Evolutionary conservation across 805 yeast genomes (phyloP).

Genomic region (Candida xiaguanensis): DNA sequence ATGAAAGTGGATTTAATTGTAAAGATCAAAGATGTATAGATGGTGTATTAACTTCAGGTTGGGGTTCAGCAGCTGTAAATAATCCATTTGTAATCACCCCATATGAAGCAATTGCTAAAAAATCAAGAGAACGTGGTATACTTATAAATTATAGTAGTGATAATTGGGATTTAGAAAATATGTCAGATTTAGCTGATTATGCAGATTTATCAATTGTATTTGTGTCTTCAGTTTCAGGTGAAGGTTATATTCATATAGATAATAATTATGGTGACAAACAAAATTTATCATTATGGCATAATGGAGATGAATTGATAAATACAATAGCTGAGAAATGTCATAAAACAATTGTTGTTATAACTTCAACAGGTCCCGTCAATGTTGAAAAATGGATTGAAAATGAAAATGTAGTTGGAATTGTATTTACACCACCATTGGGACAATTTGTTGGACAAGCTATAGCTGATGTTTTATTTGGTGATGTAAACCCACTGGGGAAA

Average conservation of each 20-base stretch:
- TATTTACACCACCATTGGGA: conserved; percentile 58
- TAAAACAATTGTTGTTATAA: conserved; percentile 57
- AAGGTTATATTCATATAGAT: conserved; percentile 55
- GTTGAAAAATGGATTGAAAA: conserved; percentile 56
- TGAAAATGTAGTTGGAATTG: conserved; percentile 55
- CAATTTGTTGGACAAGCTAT: conserved; percentile 53
- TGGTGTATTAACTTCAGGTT: conserved; percentile 56
- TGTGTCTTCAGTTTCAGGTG: conserved; percentile 55
- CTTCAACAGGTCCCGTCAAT: conserved; percentile 58
- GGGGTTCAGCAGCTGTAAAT: conserved; percentile 63
- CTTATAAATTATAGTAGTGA: conserved; percentile 43
- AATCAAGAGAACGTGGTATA: conserved; percentile 45
- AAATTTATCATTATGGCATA: conserved; percentile 52
- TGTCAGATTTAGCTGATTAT: conserved; percentile 42
- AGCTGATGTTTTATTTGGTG: conserved; percentile 58
- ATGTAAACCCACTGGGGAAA: conserved; percentile 58
- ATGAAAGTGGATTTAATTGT: conserved; percentile 50
- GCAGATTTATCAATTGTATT: conserved; percentile 55
- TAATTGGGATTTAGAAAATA: conserved; percentile 43
- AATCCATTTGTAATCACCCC: conserved; percentile 59
- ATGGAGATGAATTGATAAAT: conserved; percentile 51
- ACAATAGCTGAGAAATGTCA: conserved; percentile 46
- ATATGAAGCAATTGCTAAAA: conserved; percentile 47
- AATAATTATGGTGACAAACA: conserved; percentile 57
- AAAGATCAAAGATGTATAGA: conserved; percentile 49